Evolutionary conservation across 495 filamentous ascomycete genomes (phyloP).

Genomic region (Neurospora pannonica): DNA sequence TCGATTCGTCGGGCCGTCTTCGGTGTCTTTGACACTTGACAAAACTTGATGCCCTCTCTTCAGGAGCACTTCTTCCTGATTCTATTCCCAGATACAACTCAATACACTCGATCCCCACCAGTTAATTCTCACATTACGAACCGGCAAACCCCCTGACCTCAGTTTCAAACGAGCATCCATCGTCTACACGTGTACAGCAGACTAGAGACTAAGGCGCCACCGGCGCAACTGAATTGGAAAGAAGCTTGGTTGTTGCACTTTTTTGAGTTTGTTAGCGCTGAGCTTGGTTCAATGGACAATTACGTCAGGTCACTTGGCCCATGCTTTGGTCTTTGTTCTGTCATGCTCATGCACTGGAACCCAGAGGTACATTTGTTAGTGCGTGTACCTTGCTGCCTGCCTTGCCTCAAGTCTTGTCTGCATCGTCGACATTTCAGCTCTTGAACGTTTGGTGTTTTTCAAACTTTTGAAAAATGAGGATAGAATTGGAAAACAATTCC

Average conservation of each 20-base stretch:
- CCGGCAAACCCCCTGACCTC: not conserved
- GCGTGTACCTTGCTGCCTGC: not conserved
- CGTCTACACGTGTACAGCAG: not conserved
- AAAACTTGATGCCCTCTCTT: not conserved
- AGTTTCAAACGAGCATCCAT: not conserved
- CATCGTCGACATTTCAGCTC: not conserved
- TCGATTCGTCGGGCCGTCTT: not conserved
- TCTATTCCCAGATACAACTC: not conserved
- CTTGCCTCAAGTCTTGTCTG: not conserved
- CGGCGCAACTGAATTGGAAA: not conserved
- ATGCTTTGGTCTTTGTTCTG: not conserved
- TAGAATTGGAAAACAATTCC: not conserved
- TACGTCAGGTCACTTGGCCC: not conserved
- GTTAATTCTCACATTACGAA: not conserved
- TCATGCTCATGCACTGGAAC: not conserved
- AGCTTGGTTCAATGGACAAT: not conserved
- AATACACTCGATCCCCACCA: not conserved
- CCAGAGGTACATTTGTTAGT: not conserved
- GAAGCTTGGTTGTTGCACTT: not conserved
- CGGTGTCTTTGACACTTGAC: not conserved
- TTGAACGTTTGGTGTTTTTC: not conserved
- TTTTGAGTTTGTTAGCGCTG: not conserved
- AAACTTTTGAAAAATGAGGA: too few species aligned
- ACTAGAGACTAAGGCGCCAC: not conserved
- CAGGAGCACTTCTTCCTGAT: not conserved